Base-by-base conservation (phyloP, 164 flowering plant species). In the Chloranthus sessilifolius region DNA sequence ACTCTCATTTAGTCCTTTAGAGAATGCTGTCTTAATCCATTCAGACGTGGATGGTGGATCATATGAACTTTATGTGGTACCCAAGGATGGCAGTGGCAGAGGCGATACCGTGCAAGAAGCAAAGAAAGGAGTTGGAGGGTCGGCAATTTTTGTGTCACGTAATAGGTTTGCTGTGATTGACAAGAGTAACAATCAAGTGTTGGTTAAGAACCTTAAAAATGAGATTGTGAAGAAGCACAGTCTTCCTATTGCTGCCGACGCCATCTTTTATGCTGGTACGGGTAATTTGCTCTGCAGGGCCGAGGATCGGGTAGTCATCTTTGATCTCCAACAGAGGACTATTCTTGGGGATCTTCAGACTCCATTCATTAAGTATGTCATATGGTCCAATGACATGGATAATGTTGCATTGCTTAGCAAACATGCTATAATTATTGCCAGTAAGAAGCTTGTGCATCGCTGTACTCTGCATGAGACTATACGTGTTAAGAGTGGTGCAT, bases 111-210 rank as follows among this genome's bases (percentile, higher is more conserved):
- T 50, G 38, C 78, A 64, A 62, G 78, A 75, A 14, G 70, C 75
- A 40, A 76, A 60, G 49, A 64, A 68, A 61, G 78, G 80, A 21
- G 19, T 46, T 39, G 80, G 80, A n/a, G 72, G 73, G 2, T 76
- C 75, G 2, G 78, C 80, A 5, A 50, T 76, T 20, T 76, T 76
- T 61, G 63, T 76, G 23, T 75, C 75, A 2, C 77, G 77, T 9
- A 75, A 75, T 42, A 60, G 74, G 61, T 75, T 75, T 57, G 80
- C 80, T n/a, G 80, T 76, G 24, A 72, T 76, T 12, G 78, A 73
- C 53, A 73, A 68, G 61, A 65, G 62, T 59, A 70, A 41, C 53
- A 73, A 76, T 58, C 73, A 73, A 56, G 79, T 74, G 6, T 39
- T 76, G 22, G 66, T 74, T 15, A 79, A 79, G 61, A 79, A 71